phyloP scores from a whole-genome alignment of 2,329 filamentous ascomycete species.

The Fusarium austroafricanum region DNA sequence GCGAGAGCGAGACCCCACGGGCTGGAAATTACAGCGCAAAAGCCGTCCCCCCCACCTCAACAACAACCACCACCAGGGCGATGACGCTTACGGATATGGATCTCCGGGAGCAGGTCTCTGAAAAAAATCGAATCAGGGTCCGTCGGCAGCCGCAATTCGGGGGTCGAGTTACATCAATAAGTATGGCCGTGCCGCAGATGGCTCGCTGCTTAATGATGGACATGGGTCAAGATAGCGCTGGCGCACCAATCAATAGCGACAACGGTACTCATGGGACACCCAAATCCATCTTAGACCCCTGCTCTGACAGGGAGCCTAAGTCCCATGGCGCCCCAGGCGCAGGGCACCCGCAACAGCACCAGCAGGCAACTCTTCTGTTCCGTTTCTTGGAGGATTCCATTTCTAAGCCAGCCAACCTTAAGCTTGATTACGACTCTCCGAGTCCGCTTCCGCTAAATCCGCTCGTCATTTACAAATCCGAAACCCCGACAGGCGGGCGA shows the following conservation, averaged over 20 bases:
- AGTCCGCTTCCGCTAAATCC: constrained; percentile 35
- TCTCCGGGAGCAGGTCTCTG: constrained; percentile 31
- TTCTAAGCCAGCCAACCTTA: constrained; percentile 32
- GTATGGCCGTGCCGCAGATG: constrained; percentile 31
- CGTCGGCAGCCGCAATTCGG: constrained; percentile 42
- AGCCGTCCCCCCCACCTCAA: constrained; percentile 36
- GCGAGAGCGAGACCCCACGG: constrained; percentile 1
- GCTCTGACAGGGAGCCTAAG: constrained; percentile 29
- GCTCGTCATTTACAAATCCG: constrained; percentile 39
- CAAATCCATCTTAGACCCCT: constrained; percentile 32
- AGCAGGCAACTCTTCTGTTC: constrained; percentile 27
- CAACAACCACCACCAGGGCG: constrained; percentile 6
- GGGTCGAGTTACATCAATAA: constrained; percentile 40
- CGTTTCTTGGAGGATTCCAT: constrained; percentile 36
- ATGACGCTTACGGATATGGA: constrained; percentile 41
- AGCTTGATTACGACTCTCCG: constrained; percentile 22
- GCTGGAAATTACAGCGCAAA: constrained; percentile 29
- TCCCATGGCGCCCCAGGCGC: constrained; percentile 28
- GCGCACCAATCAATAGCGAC: constrained; percentile 42
- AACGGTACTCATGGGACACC: constrained; percentile 37
- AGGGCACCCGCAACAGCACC: constrained; percentile 23
- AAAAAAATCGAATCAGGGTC: constrained; percentile 34
- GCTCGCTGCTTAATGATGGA: constrained; percentile 38
- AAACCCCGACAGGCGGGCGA: constrained; percentile 31
- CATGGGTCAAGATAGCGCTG: constrained; percentile 37